Base-by-base conservation (phyloP, 441 rosid species). In the Pelargonium exstipulatum region DNA sequence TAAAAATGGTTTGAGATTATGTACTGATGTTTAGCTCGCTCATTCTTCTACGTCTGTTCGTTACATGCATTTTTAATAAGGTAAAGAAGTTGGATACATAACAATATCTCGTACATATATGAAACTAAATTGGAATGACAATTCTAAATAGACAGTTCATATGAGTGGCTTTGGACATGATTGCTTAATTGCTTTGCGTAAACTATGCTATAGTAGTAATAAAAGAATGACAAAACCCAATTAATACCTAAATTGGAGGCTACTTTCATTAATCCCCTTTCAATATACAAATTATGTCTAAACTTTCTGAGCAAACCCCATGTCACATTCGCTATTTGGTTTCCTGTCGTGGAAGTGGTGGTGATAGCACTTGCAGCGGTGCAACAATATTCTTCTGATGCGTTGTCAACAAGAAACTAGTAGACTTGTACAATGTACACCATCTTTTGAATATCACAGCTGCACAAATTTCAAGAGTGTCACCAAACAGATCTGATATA, bases 391-490 rank as follows among this genome's bases (percentile, higher is more conserved):
- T 72, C 73, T 49, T 72, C 43, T 10, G 42, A 8, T 40, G 49
- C 32, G 18, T 14, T 8, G 2, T 14, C 6, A 17, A 14, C 58
- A 14, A 14, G 16, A 14, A 5, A 51, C 58, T n/a, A 51, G 1
- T 57, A 17, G 17, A 32, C 37, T 32, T 32, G 37, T 32, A 32
- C 37, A 32, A 32, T 32, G 37, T 35, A 35, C 40, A 35, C 55
- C 16, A 61, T 61, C 64, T 67, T 67, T 37, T 13, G n/a, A 4
- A 22, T 29, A 57, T 75, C 69, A 81, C 18, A 75, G 78, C 84
- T 81, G 78, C 12, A 57, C n/a, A 35, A 66, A 62, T 58, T 66
- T 26, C 22, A 62, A 2, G 2, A 64, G 24, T 10, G 24, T 67
- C 62, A 73, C 65, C 49, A 71, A 64, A 14, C 48, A 24, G 62